Conservation (phyloP, 202 grass and related monocot species). For the Carex sylvatica region DNA sequence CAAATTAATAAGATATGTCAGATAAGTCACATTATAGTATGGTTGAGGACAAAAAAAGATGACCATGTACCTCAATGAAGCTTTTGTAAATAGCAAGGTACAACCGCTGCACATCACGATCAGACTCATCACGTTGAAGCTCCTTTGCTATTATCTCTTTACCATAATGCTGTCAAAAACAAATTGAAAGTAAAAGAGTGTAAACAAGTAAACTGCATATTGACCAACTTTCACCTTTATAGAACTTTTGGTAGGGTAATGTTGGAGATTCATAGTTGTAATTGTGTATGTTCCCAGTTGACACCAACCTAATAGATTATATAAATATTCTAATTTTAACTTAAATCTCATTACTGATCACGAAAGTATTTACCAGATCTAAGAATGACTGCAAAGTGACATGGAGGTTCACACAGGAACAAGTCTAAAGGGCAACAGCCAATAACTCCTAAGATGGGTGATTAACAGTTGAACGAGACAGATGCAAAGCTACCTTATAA, state of each 20-base stretch:
- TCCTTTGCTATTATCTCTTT: conserved; percentile 96
- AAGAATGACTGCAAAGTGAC: neutral
- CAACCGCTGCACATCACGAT: conserved; percentile 70
- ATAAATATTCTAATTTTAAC: neutral
- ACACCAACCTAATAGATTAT: neutral
- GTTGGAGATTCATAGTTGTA: neutral
- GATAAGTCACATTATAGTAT: conserved; percentile 2
- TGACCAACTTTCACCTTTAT: neutral
- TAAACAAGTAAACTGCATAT: neutral
- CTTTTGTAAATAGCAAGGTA: conserved; percentile 95
- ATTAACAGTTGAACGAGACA: neutral
- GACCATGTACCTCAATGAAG: conserved; percentile 63
- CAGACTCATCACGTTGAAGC: conserved; percentile 64
- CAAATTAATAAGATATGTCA: neutral
- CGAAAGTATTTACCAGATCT: neutral
- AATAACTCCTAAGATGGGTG: neutral
- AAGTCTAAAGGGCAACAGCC: neutral
- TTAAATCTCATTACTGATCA: neutral
- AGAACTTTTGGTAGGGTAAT: neutral
- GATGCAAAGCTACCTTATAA: conserved; percentile 57
- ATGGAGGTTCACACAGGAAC: neutral
- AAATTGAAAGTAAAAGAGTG: neutral
- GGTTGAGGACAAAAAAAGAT: neutral
- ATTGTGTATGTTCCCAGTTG: neutral
- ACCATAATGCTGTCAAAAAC: conserved; percentile 64